Conservation (phyloP, 306 rosid species). For the Corylus americana region DNA sequence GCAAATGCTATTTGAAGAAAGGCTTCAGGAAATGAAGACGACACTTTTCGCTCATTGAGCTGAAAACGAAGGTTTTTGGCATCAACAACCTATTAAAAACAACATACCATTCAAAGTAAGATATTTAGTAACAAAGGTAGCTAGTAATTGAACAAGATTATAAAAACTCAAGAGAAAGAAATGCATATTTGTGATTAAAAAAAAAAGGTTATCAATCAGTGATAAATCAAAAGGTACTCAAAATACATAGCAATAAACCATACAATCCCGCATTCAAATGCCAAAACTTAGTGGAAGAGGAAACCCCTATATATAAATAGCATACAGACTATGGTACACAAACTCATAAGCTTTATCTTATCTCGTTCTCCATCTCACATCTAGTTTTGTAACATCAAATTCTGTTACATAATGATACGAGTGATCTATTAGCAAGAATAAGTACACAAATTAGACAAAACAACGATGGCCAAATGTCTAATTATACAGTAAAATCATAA, state of each 20-base stretch:
- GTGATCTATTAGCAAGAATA: background rate
- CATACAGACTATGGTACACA: background rate
- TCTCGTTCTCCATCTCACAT: background rate
- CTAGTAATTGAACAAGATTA: background rate
- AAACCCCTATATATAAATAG: background rate
- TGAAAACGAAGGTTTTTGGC: conserved; percentile 85
- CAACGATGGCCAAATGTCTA: background rate
- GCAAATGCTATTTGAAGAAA: conserved; percentile 89
- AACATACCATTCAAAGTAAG: conserved; percentile 27
- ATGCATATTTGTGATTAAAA: conserved; percentile 1
- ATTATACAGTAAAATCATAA: background rate
- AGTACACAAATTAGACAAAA: background rate
- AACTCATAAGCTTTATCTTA: background rate
- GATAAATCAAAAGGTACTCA: background rate
- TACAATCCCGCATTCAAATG: background rate
- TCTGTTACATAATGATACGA: background rate
- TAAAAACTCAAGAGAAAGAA: background rate
- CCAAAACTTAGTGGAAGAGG: background rate
- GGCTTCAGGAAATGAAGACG: conserved; percentile 90
- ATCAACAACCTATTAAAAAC: conserved; percentile 67
- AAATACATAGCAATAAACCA: background rate
- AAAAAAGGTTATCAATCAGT: background rate
- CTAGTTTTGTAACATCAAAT: background rate
- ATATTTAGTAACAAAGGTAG: background rate
- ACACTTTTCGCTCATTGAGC: conserved; percentile 56